phyloP scores from a whole-genome alignment of 768 basidiomycete species.

The Trametes gibbosa region DNA sequence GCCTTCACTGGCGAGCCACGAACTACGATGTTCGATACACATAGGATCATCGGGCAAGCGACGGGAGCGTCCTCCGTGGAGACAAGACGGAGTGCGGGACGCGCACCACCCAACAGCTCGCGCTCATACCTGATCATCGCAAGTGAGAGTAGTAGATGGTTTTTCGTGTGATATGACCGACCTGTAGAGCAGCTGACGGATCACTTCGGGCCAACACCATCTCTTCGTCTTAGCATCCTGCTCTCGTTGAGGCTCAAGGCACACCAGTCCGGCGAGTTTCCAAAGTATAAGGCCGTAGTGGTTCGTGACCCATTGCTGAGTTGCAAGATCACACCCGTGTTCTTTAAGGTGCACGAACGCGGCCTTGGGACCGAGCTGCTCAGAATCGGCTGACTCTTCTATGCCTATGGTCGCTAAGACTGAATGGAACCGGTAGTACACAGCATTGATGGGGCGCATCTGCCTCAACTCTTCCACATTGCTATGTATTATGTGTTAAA shows the following conservation, averaged over 20 bases:
- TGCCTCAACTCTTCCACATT: slow-evolving; percentile 48
- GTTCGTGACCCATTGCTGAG: slow-evolving; percentile 83
- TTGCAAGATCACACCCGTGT: slow-evolving; percentile 65
- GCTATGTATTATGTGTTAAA: slow-evolving; percentile 31
- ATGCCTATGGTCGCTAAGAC: not conserved
- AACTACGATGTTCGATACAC: slow-evolving; percentile 64
- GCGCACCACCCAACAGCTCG: slow-evolving; percentile 72
- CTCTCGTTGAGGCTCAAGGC: slow-evolving; percentile 65
- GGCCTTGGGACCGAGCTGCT: slow-evolving; percentile 45
- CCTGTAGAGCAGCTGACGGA: slow-evolving; percentile 85
- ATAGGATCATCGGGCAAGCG: slow-evolving; percentile 78
- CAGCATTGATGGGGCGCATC: slow-evolving; percentile 53
- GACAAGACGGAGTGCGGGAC: slow-evolving; percentile 80
- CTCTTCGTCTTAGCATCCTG: slow-evolving; percentile 42
- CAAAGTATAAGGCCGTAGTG: slow-evolving; percentile 90
- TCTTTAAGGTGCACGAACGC: slow-evolving; percentile 54
- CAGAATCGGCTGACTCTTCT: slow-evolving; percentile 10
- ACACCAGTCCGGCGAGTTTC: slow-evolving; percentile 88
- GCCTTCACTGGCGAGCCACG: slow-evolving; percentile 42
- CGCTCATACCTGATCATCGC: slow-evolving; percentile 75
- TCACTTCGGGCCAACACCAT: slow-evolving; percentile 85
- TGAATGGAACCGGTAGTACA: slow-evolving; percentile 59
- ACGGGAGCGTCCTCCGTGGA: slow-evolving; percentile 81
- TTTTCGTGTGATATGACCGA: slow-evolving; percentile 32
- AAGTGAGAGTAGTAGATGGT: slow-evolving; percentile 29